Base-by-base conservation (phyloP, 2,329 filamentous ascomycete species). In the Aspergillus melleus region DNA sequence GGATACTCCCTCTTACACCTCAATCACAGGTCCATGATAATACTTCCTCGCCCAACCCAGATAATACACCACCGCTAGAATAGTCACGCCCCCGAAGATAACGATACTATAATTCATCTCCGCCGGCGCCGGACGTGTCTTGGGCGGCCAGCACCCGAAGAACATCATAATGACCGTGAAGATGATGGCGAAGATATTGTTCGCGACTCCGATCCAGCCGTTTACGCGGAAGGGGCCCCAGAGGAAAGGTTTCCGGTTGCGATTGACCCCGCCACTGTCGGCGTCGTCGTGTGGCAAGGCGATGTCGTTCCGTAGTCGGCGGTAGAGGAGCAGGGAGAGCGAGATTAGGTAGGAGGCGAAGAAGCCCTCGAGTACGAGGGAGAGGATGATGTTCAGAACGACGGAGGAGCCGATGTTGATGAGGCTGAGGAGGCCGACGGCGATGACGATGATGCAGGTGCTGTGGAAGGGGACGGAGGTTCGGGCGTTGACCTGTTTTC, bases 391-490 rank as follows among this genome's bases (percentile, higher is more conserved):
- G 66, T 83, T 81, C 67, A 84, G 79, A 10, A 81, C 83, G 14
- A 78, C 73, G 2, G 74, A 62, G 6, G 79, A 82, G 12, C 80
- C 81, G 51, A 85, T 78, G 68, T 82, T 83, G 71, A 85, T 83
- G 22, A 83, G 69, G 1, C 76, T 76, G 14, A 83, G 68, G 4
- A 82, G 69, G 2, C 60, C 62, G 11, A 62, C 49, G 9, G 71
- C 63, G 12, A 72, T 71, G 4, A 70, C 30, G 2, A 69, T 30
- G 20, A 75, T 63, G 71, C 67, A 70, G 2, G 67, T 58, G 2
- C 46, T 59, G 44, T 54, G 73, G 72, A 32, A 75, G 36, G n/a
- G 67, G 14, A 59, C 61, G 14, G 57, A 52, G 16, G 53, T 53
- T 8, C 58, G 61, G 14, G 51, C 39, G 14, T 39, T 36, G 11